Percentiles rank a stretch among this genome's conserved stretches.
These are phyloP conservation scores for Aristolochia contorta DNA, from an alignment of 164 flowering plant species.

Conservation along the genomic window DNA sequence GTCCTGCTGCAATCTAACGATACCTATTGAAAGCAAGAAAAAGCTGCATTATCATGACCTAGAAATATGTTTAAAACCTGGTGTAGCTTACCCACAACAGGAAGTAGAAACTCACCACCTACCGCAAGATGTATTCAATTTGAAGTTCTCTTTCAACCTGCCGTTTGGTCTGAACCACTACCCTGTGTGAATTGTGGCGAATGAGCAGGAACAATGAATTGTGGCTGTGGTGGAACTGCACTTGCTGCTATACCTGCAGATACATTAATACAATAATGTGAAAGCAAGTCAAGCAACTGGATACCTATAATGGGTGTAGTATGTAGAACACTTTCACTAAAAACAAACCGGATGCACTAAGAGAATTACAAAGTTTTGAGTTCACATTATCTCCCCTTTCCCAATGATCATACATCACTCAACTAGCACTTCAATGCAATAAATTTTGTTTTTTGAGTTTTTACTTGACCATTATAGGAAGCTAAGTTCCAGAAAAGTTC, in stretches of 20 bases:
- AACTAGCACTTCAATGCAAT: no score
- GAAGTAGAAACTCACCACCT: not conserved
- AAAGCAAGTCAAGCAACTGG: no score
- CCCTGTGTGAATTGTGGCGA: conserved; percentile 76
- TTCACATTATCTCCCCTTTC: no score
- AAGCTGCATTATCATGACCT: no score
- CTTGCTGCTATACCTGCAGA: conserved; percentile 57
- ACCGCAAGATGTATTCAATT: conserved; percentile 39
- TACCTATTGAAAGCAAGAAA: conserved; percentile 27
- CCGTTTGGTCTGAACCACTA: conserved; percentile 78
- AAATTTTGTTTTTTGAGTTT: no score
- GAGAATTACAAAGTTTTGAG: no score
- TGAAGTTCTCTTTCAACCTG: conserved; percentile 60
- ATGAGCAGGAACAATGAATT: conserved; percentile 69
- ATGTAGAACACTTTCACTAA: no score
- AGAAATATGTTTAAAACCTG: not conserved
- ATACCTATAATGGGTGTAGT: no score
- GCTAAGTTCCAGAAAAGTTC: no score
- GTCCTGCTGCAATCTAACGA: conserved; percentile 97
- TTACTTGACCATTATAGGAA: no score
- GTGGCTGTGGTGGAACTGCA: conserved; percentile 66
- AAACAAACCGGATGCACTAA: no score
- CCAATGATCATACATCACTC: no score
- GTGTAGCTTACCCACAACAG: not conserved
- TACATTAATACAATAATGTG: not conserved